Evolutionary conservation across 73 alveolate species (phyloP).

Genomic region (Paramecium octaurelia): DNA sequence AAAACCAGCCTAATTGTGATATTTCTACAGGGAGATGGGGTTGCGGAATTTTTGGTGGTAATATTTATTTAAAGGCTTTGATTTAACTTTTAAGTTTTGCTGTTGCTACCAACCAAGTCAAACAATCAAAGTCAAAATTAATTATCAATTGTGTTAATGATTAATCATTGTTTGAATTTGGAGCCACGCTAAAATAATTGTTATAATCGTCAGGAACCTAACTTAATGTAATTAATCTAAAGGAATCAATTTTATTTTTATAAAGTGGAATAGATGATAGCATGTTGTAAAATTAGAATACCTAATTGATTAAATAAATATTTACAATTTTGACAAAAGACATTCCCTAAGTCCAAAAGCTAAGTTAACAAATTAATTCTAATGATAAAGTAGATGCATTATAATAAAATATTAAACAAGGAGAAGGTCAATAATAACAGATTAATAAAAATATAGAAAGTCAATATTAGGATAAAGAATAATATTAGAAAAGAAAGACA

Average conservation of each 20-base stretch:
- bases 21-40: constrained; percentile 85
- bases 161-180: not conserved
- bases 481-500: no score
- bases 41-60: constrained; percentile 76
- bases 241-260: not conserved
- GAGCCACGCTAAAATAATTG: not conserved
- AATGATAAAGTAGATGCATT: no score
- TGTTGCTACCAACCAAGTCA: not conserved
- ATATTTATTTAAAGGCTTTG: constrained; percentile 64
- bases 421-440: no score
- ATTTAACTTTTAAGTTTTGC: constrained; percentile 68
- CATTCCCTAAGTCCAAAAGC: not conserved
- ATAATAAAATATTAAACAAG: no score
- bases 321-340: not conserved
- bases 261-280: not conserved
- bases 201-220: not conserved
- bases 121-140: not conserved
- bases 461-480: no score
- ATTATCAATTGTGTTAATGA: not conserved
- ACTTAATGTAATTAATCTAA: not conserved
- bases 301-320: not conserved
- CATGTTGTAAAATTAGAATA: not conserved
- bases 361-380: not conserved
- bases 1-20: constrained; percentile 1
- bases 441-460: no score